Evolutionary conservation across 148 eudicot species (phyloP), one percentile per base, ranked within the genome.

Genomic region (Chenopodium suecicum): DNA sequence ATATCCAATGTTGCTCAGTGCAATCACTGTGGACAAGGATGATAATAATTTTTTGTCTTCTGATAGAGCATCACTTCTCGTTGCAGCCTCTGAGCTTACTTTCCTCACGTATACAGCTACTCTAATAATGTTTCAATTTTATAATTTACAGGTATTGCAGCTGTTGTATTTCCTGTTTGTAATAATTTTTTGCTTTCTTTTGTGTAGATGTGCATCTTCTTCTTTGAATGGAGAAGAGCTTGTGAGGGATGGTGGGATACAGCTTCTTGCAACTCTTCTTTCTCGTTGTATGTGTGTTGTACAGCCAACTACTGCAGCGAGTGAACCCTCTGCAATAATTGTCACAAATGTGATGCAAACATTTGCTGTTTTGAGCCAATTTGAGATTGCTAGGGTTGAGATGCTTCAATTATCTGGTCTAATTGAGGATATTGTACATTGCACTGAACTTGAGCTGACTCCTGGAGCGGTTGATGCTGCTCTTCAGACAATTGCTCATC

Each of bases 261-360:
- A 94, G 81, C 95, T 96, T 83, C 94, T 96, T 80, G 99, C 91
- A 56, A 89, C 89, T 71, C 95, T 94, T 82, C 94, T 96, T 79
- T 94, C 97, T 32, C 97, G 98, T 41, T 96, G 99, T 86, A 94
- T 96, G 98, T 88, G 93, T 84, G 97, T 96, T 80, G 97, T 96
- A 80, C 99, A 94, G 87, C 97, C 93, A 74, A 92, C 94, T 78
- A 96, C 99, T 81, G 85, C 93, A 27, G 90, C 98, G 44, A 90
- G 73, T 83, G 99, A 96, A 85, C 92, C 97, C 5, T 89, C 99
- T 72, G 93, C 98, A 27, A 84, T 94, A 37, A 94, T 92, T 83
- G 94, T 96, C 70, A 90, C 99, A 23, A 92, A 96, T 79, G 92
- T 94, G 78, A 91, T 92, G 97, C 86, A 86, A 54, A 94, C 99